Conservation (phyloP, 371 early-diverging fungal genomes). For the Sporodiniella umbellata region DNA sequence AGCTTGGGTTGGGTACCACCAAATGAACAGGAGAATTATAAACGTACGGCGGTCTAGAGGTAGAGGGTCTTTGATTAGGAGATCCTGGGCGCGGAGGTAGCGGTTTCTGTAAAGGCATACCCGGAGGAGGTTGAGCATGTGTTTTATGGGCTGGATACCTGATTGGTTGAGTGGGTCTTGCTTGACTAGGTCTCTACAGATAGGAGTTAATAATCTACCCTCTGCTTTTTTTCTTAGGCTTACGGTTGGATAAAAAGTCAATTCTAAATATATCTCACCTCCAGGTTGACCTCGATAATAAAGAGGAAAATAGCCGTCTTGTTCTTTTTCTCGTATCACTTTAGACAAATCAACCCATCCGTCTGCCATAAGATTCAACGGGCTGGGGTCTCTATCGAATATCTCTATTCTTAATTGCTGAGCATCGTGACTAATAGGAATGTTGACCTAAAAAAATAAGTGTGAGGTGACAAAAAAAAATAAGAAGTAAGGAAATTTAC, state of each 20-base stretch:
- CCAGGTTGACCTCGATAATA: constrained; percentile 20
- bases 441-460: constrained; percentile 15
- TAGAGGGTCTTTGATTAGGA: too few species aligned
- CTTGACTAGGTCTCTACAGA: constrained; percentile 5
- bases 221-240: constrained; percentile 3
- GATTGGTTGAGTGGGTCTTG: constrained; percentile 17
- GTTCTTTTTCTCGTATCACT: constrained; percentile 26
- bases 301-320: constrained; percentile 32
- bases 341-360: constrained; percentile 19
- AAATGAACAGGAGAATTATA: too few species aligned
- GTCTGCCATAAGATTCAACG: constrained; percentile 27
- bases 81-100: neutral
- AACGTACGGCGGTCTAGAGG: too few species aligned
- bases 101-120: neutral
- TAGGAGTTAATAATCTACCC: neutral
- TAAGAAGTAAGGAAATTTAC: constrained; percentile 4
- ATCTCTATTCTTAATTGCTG: constrained; percentile 19
- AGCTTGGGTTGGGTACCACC: too few species aligned
- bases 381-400: constrained; percentile 24
- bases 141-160: constrained; percentile 3
- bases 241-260: constrained; percentile 38
- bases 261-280: constrained; percentile 31
- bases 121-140: neutral
- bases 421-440: constrained; percentile 17
- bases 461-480: neutral